These are phyloP conservation scores for Xerocomellus intermedius DNA, from an alignment of 768 basidiomycete genomes.

Conservation along the genomic window DNA sequence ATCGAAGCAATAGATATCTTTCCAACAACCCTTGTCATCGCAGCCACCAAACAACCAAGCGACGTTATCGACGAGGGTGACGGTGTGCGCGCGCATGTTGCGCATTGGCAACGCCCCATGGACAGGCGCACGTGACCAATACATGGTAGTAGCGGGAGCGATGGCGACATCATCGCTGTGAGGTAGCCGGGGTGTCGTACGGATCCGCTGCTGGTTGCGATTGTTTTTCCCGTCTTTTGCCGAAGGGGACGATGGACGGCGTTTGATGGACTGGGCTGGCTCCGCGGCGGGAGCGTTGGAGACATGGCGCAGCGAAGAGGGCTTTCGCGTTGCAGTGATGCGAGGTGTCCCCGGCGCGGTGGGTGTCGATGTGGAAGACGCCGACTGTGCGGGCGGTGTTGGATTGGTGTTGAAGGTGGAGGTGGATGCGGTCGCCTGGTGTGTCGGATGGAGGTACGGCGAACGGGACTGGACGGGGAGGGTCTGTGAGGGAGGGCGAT, in stretches of 20 bases:
- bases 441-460: conserved; percentile 39
- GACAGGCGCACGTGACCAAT: conserved; percentile 84
- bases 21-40: conserved; percentile 72
- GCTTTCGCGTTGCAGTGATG: conserved; percentile 26
- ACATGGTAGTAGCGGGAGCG: conserved; percentile 74
- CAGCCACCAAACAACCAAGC: conserved; percentile 92
- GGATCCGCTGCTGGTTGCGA: conserved; percentile 34
- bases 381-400: not conserved
- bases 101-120: conserved; percentile 66
- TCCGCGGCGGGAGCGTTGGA: conserved; percentile 31
- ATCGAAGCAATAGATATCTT: conserved; percentile 83
- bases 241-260: conserved; percentile 28
- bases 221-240: conserved; percentile 23
- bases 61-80: conserved; percentile 76
- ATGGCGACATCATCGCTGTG: conserved; percentile 56
- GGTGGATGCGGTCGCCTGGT: conserved; percentile 35
- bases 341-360: conserved; percentile 28
- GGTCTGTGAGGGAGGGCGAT: conserved; percentile 7
- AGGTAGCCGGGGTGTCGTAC: conserved; percentile 56
- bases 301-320: conserved; percentile 31
- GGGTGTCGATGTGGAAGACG: conserved; percentile 16
- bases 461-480: conserved; percentile 28
- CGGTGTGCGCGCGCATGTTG: conserved; percentile 78
- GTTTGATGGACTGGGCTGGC: conserved; percentile 25
- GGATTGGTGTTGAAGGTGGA: conserved; percentile 33